These are phyloP conservation scores for Lagenidium sp. DNA, from an alignment of 352 stramenopile genomes.

Conservation along the genomic window DNA sequence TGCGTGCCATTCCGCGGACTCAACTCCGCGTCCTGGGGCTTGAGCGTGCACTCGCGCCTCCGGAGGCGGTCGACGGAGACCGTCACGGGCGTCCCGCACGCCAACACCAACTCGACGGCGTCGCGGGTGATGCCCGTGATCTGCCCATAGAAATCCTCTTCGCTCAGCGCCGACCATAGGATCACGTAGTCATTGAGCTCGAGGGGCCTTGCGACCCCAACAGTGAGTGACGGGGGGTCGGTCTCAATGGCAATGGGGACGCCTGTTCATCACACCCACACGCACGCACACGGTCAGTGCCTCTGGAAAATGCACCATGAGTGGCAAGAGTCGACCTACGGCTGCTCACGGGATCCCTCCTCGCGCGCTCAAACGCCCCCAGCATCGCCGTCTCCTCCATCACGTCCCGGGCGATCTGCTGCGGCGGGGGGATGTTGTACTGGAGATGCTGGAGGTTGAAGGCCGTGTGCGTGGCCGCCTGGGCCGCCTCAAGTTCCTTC, in stretches of 20 bases:
- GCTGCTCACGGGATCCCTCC: too few species aligned
- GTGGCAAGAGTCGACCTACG: too few species aligned
- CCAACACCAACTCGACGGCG: conserved; percentile 31
- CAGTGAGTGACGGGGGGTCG: conserved; percentile 7
- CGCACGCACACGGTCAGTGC: too few species aligned
- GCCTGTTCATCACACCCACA: too few species aligned
- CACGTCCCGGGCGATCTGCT: conserved; percentile 31
- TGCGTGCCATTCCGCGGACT: conserved; percentile 2
- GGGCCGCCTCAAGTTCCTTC: conserved; percentile 17
- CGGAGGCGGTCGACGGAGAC: too few species aligned
- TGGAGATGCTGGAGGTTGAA: conserved; percentile 60
- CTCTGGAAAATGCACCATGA: too few species aligned
- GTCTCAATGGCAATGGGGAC: conserved; percentile 7
- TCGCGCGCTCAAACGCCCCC: too few species aligned
- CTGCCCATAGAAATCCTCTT: conserved; percentile 58
- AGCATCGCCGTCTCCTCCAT: conserved; percentile 15
- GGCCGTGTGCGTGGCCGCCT: conserved; percentile 14
- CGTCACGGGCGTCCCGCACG: conserved; percentile 49
- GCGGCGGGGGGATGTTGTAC: conserved; percentile 22
- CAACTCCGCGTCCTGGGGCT: conserved; percentile 1
- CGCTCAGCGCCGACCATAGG: conserved; percentile 32
- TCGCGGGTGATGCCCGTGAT: conserved; percentile 22
- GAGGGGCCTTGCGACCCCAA: conserved; percentile 19
- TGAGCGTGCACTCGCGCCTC: not conserved
- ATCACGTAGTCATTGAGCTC: conserved; percentile 41